Base-by-base conservation (phyloP, 352 stramenopile genomes). In the Phytophthora foliorum region DNA sequence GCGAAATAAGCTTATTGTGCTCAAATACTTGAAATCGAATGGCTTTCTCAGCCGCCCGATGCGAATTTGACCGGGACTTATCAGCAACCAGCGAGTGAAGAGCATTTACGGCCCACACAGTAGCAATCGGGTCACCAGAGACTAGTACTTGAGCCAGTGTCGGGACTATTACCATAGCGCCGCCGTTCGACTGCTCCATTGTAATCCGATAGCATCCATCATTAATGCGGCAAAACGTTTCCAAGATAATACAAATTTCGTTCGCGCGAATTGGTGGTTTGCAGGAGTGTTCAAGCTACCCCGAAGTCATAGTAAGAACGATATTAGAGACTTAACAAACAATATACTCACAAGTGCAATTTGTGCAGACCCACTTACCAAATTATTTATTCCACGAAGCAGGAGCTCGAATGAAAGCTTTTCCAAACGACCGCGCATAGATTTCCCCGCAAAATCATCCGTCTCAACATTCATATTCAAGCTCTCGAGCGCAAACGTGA, bases 401-500 rank as follows among this genome's bases (percentile, higher is more conserved):
- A 94, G 51, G 19, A 67, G 53, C 7, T 65, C 50, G 21, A 92
- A 93, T 11, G 77, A 83, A 27, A 95, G 65, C 39, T 92, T 86
- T 14, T 81, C 73, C 10, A 92, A 72, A 6, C 77, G 77, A 8
- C 56, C 62, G 34, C 87, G 75, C 27, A 88, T 75, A 7, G 55
- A 32, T 38, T 83, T 88, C 1, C 72, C 71, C 1, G 65, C 45
- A 55, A 95, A 93, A 62, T 95, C 82, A 32, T 79, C 69, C 11
- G 77, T 73, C 51, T 89, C 72, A 27, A 92, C 78, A 54, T 90
- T 93, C 64, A 88, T 83, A 57, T 84, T 91, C 60, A 93, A 77
- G 46, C 82, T 92, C 19, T 95, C 85, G 14, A 95, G 66, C 2
- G 82, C 74, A 65, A 95, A 93, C 19, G 88, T 72, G 25, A 91